These are phyloP conservation scores for Kuraishia capsulata DNA, from an alignment of 805 yeast species.

Conservation along the genomic window DNA sequence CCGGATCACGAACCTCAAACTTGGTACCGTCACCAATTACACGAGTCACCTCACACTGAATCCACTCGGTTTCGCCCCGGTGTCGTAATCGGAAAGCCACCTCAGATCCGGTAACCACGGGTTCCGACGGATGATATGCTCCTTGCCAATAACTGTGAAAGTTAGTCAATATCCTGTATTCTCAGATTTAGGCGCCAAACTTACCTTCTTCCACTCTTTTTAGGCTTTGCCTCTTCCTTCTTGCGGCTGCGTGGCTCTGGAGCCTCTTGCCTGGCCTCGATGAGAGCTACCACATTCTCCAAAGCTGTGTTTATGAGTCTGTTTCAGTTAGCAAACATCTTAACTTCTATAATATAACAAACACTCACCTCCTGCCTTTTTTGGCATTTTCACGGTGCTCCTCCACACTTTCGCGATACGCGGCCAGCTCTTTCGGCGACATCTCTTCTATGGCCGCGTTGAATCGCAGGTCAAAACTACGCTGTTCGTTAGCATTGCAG, in stretches of 20 bases:
- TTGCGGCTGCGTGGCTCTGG: slow-evolving; percentile 1
- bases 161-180: no score
- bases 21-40: slow-evolving; percentile 63
- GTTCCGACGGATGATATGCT: slow-evolving; percentile 50
- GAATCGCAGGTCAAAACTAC: slow-evolving; percentile 35
- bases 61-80: slow-evolving; percentile 81
- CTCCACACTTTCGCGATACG: slow-evolving; percentile 29
- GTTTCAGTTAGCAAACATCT: slow-evolving; percentile 5
- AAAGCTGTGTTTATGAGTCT: slow-evolving; percentile 30
- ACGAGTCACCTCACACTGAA: slow-evolving; percentile 82
- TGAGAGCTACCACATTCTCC: slow-evolving; percentile 26
- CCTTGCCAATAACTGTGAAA: slow-evolving; percentile 28
- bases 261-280: slow-evolving; percentile 5
- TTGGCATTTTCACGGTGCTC: slow-evolving; percentile 53
- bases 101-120: slow-evolving; percentile 59
- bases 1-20: slow-evolving; percentile 95
- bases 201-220: slow-evolving; percentile 16
- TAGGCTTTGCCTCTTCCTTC: slow-evolving; percentile 12
- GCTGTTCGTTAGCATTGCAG: slow-evolving; percentile 50
- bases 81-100: slow-evolving; percentile 78
- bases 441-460: slow-evolving; percentile 19
- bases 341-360: slow-evolving; percentile 16
- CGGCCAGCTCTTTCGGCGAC: slow-evolving; percentile 28
- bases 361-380: no score
- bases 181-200: neutral